These are phyloP conservation scores for Saccharomycopsis sp. DNA, from an alignment of 805 yeast species.

Conservation along the genomic window DNA sequence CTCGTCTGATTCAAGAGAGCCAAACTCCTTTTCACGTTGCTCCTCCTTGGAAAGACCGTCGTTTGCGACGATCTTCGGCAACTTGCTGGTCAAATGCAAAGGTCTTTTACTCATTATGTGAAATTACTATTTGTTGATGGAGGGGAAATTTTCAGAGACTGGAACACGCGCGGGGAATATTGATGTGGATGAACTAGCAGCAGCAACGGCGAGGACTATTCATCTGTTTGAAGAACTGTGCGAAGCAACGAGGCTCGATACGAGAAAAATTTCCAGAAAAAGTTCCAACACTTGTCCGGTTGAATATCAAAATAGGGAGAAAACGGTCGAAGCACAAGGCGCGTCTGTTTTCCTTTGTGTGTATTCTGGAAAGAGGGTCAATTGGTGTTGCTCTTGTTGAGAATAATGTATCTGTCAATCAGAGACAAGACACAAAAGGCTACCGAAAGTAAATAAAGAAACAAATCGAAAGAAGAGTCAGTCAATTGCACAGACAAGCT, in stretches of 20 bases:
- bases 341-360: no score
- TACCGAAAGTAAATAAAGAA: not conserved
- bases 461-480: not conserved
- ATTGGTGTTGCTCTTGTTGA: no score
- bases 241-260: no score
- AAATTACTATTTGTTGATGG: no score
- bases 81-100: not conserved
- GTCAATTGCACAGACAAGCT: not conserved
- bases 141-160: no score
- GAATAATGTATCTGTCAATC: no score
- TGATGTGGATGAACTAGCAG: not conserved
- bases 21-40: slow-evolving; percentile 45
- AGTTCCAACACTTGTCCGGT: no score
- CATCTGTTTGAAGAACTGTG: not conserved
- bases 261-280: no score
- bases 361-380: not conserved
- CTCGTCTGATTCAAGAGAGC: slow-evolving; percentile 39
- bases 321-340: not conserved
- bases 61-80: slow-evolving; percentile 2
- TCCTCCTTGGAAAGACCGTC: slow-evolving; percentile 25
- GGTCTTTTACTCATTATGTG: not conserved
- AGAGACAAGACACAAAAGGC: not conserved
- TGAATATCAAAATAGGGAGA: not conserved
- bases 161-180: not conserved
- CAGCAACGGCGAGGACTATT: not conserved